phyloP scores from a whole-genome alignment of 129 eudicot genomes.

The Ambrosia trifida region DNA sequence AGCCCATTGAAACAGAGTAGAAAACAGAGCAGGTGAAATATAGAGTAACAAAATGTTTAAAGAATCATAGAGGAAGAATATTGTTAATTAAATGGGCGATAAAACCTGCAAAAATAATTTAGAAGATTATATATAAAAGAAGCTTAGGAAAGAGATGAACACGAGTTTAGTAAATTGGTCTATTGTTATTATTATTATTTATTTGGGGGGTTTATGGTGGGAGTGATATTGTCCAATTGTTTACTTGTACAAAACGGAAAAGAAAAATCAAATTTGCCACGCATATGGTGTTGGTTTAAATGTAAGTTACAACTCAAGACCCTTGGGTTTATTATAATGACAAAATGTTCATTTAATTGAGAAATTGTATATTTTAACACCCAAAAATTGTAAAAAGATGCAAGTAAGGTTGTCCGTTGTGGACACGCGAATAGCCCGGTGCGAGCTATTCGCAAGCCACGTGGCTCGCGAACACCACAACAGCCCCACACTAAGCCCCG shows the following conservation, averaged over 20 bases:
- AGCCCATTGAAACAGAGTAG: conserved; percentile 45
- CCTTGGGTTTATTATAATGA: not conserved
- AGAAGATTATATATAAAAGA: not conserved
- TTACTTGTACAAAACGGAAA: conserved; percentile 7
- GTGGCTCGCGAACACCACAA: too few relatives aligned
- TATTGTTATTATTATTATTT: too few relatives aligned
- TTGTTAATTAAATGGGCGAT: not conserved
- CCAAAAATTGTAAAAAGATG: too few relatives aligned
- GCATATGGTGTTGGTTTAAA: not conserved
- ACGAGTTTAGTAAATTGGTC: not conserved
- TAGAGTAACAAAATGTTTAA: not conserved
- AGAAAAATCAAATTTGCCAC: not conserved
- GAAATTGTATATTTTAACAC: not conserved
- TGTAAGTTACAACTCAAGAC: not conserved
- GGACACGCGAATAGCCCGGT: too few relatives aligned
- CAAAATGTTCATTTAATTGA: not conserved
- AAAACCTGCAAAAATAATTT: not conserved
- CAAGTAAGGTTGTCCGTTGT: too few relatives aligned
- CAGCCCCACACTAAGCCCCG: too few relatives aligned
- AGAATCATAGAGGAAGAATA: not conserved
- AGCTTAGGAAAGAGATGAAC: not conserved
- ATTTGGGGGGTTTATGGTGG: not conserved
- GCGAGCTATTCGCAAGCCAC: too few relatives aligned
- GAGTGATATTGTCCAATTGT: not conserved
- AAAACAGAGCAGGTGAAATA: not conserved